Conservation (phyloP, 163 green algal genomes). For the Chlorella variabilis region DNA sequence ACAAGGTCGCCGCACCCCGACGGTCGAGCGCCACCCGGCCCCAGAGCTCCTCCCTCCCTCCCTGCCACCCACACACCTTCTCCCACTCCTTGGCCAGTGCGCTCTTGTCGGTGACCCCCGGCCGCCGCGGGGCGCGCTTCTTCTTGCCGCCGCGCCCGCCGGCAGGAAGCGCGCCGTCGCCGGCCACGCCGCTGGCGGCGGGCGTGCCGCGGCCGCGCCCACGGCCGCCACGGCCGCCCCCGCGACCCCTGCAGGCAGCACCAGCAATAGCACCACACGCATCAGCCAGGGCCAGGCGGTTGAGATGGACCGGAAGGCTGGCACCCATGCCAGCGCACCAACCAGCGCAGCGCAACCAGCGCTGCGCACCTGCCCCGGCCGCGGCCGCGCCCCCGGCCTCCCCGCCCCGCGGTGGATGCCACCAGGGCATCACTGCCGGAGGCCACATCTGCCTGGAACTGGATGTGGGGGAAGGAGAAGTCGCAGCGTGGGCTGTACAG, state of each 20-base stretch:
- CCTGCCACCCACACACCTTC: background rate
- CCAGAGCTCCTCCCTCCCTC: too few relatives aligned
- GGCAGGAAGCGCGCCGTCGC: background rate
- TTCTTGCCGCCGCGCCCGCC: conserved; percentile 2
- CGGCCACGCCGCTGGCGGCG: conserved; percentile 3
- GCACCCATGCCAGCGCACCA: too few relatives aligned
- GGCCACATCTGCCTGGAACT: conserved; percentile 43
- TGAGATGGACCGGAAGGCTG: too few relatives aligned
- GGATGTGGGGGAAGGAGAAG: conserved; percentile 44
- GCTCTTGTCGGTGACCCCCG: conserved; percentile 21
- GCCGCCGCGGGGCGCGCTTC: background rate
- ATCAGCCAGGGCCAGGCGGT: too few relatives aligned
- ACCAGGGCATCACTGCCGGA: conserved; percentile 32
- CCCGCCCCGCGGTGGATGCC: conserved; percentile 9
- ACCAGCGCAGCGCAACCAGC: too few relatives aligned
- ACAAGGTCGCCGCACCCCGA: too few relatives aligned
- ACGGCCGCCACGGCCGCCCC: conserved; percentile 10
- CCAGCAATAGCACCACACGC: background rate
- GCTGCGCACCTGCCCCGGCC: conserved; percentile 23
- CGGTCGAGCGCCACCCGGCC: too few relatives aligned
- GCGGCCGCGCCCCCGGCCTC: conserved; percentile 33
- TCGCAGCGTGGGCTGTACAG: conserved; percentile 41
- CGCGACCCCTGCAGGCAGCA: conserved; percentile 7
- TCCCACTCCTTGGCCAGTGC: conserved; percentile 32
- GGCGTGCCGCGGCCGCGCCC: conserved; percentile 15